phyloP scores from a whole-genome alignment of 2,329 filamentous ascomycete species.

The Zymoseptoria pseudotritici region DNA sequence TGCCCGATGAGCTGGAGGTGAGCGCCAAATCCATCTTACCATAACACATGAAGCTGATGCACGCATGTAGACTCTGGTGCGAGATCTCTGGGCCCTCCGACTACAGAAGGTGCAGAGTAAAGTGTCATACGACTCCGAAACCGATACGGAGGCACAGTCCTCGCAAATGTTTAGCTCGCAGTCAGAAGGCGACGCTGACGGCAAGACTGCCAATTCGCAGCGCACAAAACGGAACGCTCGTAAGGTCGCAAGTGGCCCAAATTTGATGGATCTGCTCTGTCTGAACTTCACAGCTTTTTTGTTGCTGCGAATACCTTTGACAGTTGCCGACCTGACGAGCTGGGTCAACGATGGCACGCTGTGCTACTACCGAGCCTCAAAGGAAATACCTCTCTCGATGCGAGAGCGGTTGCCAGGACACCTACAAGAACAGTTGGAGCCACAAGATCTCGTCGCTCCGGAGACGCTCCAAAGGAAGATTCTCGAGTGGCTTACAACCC shows the following conservation, averaged over 20 bases:
- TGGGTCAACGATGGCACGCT: constrained; percentile 64
- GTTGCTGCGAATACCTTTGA: constrained; percentile 68
- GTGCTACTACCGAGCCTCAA: constrained; percentile 59
- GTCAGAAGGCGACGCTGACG: constrained; percentile 37
- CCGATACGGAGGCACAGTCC: constrained; percentile 30
- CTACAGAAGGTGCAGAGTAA: constrained; percentile 49
- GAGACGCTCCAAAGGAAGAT: constrained; percentile 59
- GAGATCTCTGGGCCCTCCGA: constrained; percentile 78
- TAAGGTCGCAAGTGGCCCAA: constrained; percentile 48
- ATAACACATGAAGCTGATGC: constrained; percentile 1
- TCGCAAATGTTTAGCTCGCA: constrained; percentile 54
- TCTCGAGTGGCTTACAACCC: constrained; percentile 55
- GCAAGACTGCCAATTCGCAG: constrained; percentile 23
- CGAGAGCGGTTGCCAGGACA: constrained; percentile 54
- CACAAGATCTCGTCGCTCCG: constrained; percentile 38
- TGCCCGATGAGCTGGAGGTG: constrained; percentile 68
- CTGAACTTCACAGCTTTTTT: constrained; percentile 74
- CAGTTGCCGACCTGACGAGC: constrained; percentile 60
- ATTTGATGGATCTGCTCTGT: constrained; percentile 64
- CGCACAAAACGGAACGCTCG: constrained; percentile 29
- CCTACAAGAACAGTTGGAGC: constrained; percentile 55
- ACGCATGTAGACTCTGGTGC: constrained; percentile 45
- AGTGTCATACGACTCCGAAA: constrained; percentile 29
- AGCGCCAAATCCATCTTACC: not conserved
- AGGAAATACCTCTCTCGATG: constrained; percentile 56